Conservation (phyloP, 352 stramenopile genomes). For the Globisporangium mamillatum region DNA sequence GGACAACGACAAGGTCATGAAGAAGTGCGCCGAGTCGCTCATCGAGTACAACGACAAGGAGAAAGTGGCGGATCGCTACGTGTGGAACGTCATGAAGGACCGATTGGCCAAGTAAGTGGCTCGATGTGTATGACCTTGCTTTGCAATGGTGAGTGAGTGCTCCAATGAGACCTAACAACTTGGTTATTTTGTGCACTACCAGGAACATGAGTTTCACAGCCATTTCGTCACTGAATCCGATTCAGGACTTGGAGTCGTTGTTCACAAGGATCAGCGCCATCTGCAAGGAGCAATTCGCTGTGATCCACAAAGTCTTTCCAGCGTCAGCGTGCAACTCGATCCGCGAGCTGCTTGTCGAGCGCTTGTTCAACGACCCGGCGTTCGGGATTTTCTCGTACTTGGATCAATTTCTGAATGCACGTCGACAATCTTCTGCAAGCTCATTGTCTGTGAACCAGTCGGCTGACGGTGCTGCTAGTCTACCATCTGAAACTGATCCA, state of each 20-base stretch:
- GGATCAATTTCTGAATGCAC: constrained; percentile 60
- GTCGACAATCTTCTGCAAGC: constrained; percentile 19
- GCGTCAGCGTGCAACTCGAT: constrained; percentile 34
- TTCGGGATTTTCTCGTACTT: constrained; percentile 79
- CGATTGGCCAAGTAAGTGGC: constrained; percentile 42
- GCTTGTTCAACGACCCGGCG: constrained; percentile 74
- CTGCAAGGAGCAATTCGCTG: constrained; percentile 65
- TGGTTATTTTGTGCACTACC: neutral
- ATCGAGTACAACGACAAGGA: constrained; percentile 85
- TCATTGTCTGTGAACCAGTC: constrained; percentile 5
- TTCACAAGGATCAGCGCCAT: constrained; percentile 56
- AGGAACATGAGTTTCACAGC: constrained; percentile 24
- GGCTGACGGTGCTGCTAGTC: neutral
- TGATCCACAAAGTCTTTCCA: constrained; percentile 67
- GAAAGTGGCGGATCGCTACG: constrained; percentile 76
- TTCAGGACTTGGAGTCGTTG: constrained; percentile 64
- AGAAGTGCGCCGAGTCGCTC: constrained; percentile 58
- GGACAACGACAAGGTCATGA: constrained; percentile 45
- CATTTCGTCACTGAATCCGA: constrained; percentile 41
- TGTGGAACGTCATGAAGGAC: constrained; percentile 85
- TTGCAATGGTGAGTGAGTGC: neutral
- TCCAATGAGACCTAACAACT: neutral
- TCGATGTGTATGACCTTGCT: neutral
- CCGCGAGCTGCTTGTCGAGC: constrained; percentile 63
- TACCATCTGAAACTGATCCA: constrained; percentile 3